phyloP scores from a whole-genome alignment of 805 yeast genomes.

The Candida railenensis region DNA sequence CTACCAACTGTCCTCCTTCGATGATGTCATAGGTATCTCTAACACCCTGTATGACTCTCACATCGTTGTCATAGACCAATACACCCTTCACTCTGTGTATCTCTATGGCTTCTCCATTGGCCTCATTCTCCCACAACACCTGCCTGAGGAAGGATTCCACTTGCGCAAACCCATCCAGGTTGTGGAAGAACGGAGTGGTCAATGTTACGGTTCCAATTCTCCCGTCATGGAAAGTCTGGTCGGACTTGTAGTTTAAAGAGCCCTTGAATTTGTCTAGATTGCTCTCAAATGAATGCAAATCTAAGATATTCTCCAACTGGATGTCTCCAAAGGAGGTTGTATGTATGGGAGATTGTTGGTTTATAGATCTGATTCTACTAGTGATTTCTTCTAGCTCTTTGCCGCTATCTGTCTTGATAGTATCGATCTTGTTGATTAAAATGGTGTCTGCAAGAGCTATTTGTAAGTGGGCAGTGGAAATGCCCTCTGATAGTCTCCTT shows the following conservation, averaged over 20 bases:
- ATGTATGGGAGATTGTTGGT: conserved; percentile 64
- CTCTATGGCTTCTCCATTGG: conserved; percentile 50
- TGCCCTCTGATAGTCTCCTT: conserved; percentile 36
- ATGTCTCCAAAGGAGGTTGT: conserved; percentile 76
- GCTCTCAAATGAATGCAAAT: conserved; percentile 72
- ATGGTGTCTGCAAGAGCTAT: conserved; percentile 86
- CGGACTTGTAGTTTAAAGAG: conserved; percentile 13
- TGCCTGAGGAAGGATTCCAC: conserved; percentile 67
- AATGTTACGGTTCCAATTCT: conserved; percentile 35
- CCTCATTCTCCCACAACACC: conserved; percentile 68
- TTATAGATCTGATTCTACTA: conserved; percentile 51
- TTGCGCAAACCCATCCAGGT: conserved; percentile 33
- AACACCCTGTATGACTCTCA: conserved; percentile 83
- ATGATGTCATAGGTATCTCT: conserved; percentile 86
- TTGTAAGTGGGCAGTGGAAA: conserved; percentile 86
- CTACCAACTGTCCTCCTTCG: conserved; percentile 39
- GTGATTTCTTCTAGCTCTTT: conserved; percentile 27
- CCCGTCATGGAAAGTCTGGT: conserved; percentile 34
- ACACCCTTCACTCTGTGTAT: conserved; percentile 84
- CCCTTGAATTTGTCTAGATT: conserved; percentile 16
- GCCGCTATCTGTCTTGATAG: conserved; percentile 21
- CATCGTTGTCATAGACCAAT: conserved; percentile 38
- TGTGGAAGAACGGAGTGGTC: conserved; percentile 45
- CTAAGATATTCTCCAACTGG: conserved; percentile 63
- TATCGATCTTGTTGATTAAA: conserved; percentile 77